phyloP scores from a whole-genome alignment of 176 grass and related monocot species.

The sorghum (Sorghum bicolor) region Sorghum_bicolor_NCBIv3 NC_012878.2:14811501-14812000 shows the following conservation, averaged over 20 bases:
- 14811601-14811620: not conserved
- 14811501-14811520: slow-evolving; percentile 96
- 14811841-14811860: not conserved
- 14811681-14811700: not conserved
- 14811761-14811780: slow-evolving; percentile 90
- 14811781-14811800: slow-evolving; percentile 97
- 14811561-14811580: not conserved
- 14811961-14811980: slow-evolving; percentile 28
- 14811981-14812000: slow-evolving; percentile 34
- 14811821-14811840: slow-evolving; percentile 6
- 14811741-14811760: slow-evolving; percentile 88
- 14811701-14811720: slow-evolving; percentile 14
- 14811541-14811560: slow-evolving; percentile 44
- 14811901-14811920: slow-evolving; percentile 97
- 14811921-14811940: slow-evolving; percentile 43
- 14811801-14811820: slow-evolving; percentile 2
- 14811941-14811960: slow-evolving; percentile 37
- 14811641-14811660: not conserved
- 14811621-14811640: slow-evolving; percentile 3
- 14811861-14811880: slow-evolving; percentile 44
- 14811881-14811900: slow-evolving; percentile 98
- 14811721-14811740: slow-evolving; percentile 27
- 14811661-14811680: not conserved
- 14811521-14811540: slow-evolving; percentile 87
- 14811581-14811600: not conserved